A percentile compares a stretch with the other conserved stretches of the same genome.
phyloP scores from a whole-genome alignment of 768 basidiomycete species.

The Tremella yokohamensis region DNA sequence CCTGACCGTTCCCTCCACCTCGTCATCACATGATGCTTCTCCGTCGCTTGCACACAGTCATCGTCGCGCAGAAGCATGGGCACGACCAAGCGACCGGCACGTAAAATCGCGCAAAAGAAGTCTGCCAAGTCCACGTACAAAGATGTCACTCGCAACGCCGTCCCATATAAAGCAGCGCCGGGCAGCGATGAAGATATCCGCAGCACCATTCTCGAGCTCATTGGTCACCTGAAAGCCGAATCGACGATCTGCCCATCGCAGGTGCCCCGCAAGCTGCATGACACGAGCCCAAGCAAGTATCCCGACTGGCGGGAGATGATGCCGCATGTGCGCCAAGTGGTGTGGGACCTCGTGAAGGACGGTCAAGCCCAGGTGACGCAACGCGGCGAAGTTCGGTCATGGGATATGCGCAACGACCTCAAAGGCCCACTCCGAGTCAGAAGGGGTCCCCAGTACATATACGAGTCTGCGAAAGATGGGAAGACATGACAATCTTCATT shows the following conservation, averaged over 20 bases:
- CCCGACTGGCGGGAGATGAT: conserved; percentile 40
- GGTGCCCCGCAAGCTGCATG: conserved; percentile 32
- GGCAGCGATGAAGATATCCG: not conserved
- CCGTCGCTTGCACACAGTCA: too few relatives aligned
- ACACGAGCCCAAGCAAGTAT: conserved; percentile 12
- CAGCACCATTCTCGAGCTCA: not conserved
- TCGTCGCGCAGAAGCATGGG: too few relatives aligned
- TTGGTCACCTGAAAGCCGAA: not conserved
- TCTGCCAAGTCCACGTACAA: too few relatives aligned
- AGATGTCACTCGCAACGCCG: too few relatives aligned
- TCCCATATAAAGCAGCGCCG: too few relatives aligned
- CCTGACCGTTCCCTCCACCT: too few relatives aligned
- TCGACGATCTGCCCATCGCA: conserved; percentile 43
- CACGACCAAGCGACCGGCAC: too few relatives aligned
- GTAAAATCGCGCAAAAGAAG: too few relatives aligned
- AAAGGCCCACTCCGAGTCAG: conserved; percentile 41
- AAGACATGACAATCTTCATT: not conserved
- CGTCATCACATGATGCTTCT: too few relatives aligned
- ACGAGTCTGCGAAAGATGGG: not conserved
- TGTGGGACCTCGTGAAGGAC: conserved; percentile 30
- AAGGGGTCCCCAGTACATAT: conserved; percentile 1
- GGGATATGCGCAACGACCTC: conserved; percentile 20
- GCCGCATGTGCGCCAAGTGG: conserved; percentile 31
- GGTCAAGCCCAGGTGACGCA: conserved; percentile 37
- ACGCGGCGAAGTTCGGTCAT: conserved; percentile 23